phyloP scores from a whole-genome alignment of 164 flowering plant genomes.

The Vitis rotundifolia region DNA sequence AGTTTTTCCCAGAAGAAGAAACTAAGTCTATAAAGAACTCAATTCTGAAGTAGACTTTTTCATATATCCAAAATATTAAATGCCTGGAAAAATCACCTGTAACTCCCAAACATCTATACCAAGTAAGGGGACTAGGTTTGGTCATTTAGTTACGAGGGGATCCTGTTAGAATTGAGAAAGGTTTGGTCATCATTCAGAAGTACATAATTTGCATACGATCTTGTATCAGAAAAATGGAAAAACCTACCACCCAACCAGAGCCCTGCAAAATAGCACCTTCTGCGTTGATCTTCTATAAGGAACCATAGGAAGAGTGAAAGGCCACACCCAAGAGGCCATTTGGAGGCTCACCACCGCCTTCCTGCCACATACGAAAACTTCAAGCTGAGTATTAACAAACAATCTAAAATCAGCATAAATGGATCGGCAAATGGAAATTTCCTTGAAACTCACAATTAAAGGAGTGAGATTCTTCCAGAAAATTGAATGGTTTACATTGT shows the following conservation, averaged over 20 bases:
- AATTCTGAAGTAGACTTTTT: too few relatives aligned
- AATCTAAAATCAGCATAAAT: neutral
- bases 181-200: neutral
- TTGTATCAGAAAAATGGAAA: neutral
- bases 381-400: neutral
- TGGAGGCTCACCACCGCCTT: conserved; percentile 97
- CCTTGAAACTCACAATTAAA: conserved; percentile 42
- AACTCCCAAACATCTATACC: conserved; percentile 99
- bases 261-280: conserved; percentile 98
- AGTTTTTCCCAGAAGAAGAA: too few relatives aligned
- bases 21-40: too few relatives aligned
- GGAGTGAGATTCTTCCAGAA: conserved; percentile 97
- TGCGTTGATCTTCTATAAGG: conserved; percentile 64
- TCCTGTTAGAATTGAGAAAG: conserved; percentile 45
- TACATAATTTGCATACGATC: neutral
- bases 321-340: conserved; percentile 73
- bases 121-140: conserved; percentile 76
- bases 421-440: neutral
- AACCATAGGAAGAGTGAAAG: conserved; percentile 81
- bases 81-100: conserved; percentile 50
- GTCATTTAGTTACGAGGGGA: conserved; percentile 80
- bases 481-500: conserved; percentile 91
- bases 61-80: neutral
- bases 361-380: conserved; percentile 39
- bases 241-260: conserved; percentile 99